A percentile compares a stretch with the other conserved stretches of the same genome.
Conservation (phyloP, 129 eudicot species). For the Artemisia annua region DNA sequence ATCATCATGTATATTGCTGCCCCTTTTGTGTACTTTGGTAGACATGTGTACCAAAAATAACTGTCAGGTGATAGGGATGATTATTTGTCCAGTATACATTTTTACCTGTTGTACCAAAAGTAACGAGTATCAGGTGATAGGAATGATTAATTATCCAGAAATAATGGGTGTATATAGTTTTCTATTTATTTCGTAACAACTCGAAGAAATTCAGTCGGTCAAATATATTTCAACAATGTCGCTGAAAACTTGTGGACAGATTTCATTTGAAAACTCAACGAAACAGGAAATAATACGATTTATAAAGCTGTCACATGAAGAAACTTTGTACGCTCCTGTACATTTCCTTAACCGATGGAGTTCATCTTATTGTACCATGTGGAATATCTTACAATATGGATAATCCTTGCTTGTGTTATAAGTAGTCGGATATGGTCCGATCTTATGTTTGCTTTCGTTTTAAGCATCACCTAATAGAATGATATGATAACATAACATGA, state of each 20-base stretch:
- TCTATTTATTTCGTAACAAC: no score
- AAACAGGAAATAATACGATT: background rate
- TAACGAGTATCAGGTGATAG: no score
- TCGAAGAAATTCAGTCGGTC: no score
- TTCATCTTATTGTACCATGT: background rate
- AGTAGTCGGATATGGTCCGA: background rate
- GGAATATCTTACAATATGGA: background rate
- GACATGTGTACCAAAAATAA: no score
- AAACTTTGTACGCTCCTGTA: background rate
- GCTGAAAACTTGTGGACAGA: no score
- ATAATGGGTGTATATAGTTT: no score
- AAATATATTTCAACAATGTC: no score
- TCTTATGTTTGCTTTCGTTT: background rate
- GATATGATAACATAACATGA: background rate
- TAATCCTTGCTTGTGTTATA: conserved; percentile 2
- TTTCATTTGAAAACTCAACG: no score
- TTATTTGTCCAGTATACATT: no score
- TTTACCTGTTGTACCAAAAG: no score
- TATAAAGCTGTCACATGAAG: background rate
- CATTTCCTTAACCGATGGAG: background rate
- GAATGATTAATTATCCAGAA: no score
- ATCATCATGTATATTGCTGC: background rate
- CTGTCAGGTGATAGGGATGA: no score
- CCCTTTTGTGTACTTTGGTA: background rate
- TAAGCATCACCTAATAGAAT: background rate